Percentiles rank a stretch among this genome's conserved stretches.
These are phyloP conservation scores for Candida buenavistaensis DNA, from an alignment of 1,139 yeast species.

Conservation along the genomic window DNA sequence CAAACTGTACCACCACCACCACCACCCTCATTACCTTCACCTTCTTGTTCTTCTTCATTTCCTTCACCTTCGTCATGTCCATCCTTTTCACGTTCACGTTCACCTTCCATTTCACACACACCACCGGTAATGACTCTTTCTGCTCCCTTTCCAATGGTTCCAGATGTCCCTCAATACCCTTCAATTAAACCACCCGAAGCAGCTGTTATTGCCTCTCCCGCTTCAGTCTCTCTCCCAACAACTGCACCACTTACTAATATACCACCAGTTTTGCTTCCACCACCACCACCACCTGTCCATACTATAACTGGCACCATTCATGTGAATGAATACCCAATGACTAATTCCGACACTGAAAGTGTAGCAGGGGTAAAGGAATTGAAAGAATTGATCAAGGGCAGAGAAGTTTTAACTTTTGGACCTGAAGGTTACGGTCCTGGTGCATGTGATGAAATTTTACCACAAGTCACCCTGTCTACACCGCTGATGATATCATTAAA, in stretches of 20 bases:
- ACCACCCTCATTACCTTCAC: background rate
- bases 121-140: background rate
- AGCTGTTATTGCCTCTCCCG: background rate
- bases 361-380: constrained; percentile 17
- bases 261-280: background rate
- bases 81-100: background rate
- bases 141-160: background rate
- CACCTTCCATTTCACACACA: background rate
- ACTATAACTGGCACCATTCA: background rate
- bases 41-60: background rate
- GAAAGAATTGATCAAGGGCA: constrained; percentile 21
- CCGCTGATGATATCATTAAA: constrained; percentile 11
- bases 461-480: constrained; percentile 4
- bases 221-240: background rate
- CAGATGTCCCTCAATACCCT: too few species aligned
- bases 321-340: constrained; percentile 3
- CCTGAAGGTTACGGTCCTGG: constrained; percentile 14
- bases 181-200: too few species aligned
- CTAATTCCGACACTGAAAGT: constrained; percentile 15
- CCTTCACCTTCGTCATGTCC: background rate
- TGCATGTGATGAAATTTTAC: constrained; percentile 2
- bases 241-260: too few species aligned
- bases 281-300: background rate
- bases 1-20: constrained; percentile 1
- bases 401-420: constrained; percentile 23